These are phyloP conservation scores for Collybiopsis luxurians DNA, from an alignment of 768 basidiomycete species.

Conservation along the genomic window DNA sequence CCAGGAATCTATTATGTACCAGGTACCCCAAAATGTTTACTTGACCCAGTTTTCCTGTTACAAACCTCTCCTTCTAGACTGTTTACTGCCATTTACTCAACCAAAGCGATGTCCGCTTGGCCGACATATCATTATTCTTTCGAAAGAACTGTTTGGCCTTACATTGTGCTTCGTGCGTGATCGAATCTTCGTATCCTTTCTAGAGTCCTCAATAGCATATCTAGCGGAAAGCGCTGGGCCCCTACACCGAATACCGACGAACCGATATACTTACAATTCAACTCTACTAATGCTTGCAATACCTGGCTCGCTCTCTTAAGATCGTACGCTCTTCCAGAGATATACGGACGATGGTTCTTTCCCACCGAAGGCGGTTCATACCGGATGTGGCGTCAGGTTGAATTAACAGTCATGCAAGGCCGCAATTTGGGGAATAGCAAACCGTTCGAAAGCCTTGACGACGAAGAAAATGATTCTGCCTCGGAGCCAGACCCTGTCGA, in stretches of 20 bases:
- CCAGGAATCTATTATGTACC: slow-evolving; percentile 69
- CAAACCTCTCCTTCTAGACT: slow-evolving; percentile 38
- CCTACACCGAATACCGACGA: slow-evolving; percentile 40
- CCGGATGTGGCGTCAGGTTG: slow-evolving; percentile 85
- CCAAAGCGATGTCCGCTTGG: slow-evolving; percentile 78
- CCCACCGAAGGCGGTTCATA: slow-evolving; percentile 71
- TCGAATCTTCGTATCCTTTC: neutral
- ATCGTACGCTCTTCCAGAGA: slow-evolving; percentile 78
- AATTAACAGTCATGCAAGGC: slow-evolving; percentile 70
- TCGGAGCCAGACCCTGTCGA: slow-evolving; percentile 54
- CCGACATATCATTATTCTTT: slow-evolving; percentile 74
- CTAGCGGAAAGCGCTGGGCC: slow-evolving; percentile 62
- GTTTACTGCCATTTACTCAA: slow-evolving; percentile 69
- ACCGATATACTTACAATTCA: slow-evolving; percentile 74
- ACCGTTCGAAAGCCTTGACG: slow-evolving; percentile 23
- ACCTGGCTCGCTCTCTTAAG: slow-evolving; percentile 80
- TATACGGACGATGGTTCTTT: slow-evolving; percentile 60
- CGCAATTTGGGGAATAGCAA: slow-evolving; percentile 64
- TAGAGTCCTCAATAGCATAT: slow-evolving; percentile 3
- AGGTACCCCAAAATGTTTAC: no score
- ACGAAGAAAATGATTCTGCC: slow-evolving; percentile 27
- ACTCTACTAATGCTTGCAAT: slow-evolving; percentile 57
- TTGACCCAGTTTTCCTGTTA: no score
- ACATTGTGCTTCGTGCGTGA: slow-evolving; percentile 39
- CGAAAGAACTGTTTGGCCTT: slow-evolving; percentile 75